Evolutionary conservation across 2,329 filamentous ascomycete genomes (phyloP).

Genomic region (Arthrinium phaeospermum): DNA sequence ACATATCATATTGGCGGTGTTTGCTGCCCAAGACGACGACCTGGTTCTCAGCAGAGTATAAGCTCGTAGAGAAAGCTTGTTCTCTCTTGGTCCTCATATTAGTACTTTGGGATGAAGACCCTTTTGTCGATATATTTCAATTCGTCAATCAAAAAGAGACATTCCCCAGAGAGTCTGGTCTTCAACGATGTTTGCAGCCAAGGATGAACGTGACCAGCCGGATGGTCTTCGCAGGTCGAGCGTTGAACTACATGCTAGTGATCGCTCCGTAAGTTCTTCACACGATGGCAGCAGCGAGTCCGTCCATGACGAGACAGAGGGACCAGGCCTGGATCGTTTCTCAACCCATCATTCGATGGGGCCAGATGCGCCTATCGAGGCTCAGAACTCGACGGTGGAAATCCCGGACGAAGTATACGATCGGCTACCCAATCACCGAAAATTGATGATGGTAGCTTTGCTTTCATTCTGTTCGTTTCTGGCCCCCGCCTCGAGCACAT

Average conservation of each 20-base stretch:
- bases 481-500: conserved; percentile 76
- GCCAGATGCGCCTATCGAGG: conserved; percentile 37
- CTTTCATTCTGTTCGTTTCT: conserved; percentile 78
- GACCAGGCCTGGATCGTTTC: conserved; percentile 33
- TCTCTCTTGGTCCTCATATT: neutral
- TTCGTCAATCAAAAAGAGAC: neutral
- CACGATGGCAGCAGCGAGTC: conserved; percentile 27
- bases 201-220: neutral
- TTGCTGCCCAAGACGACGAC: conserved; percentile 11
- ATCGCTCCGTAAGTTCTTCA: conserved; percentile 14
- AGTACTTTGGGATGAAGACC: neutral
- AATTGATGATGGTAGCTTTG: conserved; percentile 70
- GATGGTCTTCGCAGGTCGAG: conserved; percentile 9
- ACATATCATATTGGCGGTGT: neutral
- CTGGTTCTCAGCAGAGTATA: neutral
- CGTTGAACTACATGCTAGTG: conserved; percentile 18
- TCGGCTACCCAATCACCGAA: conserved; percentile 64
- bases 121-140: neutral
- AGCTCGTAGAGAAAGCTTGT: neutral
- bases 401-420: conserved; percentile 67
- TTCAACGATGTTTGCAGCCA: conserved; percentile 19
- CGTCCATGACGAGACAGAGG: conserved; percentile 22
- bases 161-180: neutral
- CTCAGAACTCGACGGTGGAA: conserved; percentile 40
- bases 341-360: conserved; percentile 38